Evolutionary conservation across 495 filamentous ascomycete genomes (phyloP).

Genomic region (Hypoxylon lenormandii): DNA sequence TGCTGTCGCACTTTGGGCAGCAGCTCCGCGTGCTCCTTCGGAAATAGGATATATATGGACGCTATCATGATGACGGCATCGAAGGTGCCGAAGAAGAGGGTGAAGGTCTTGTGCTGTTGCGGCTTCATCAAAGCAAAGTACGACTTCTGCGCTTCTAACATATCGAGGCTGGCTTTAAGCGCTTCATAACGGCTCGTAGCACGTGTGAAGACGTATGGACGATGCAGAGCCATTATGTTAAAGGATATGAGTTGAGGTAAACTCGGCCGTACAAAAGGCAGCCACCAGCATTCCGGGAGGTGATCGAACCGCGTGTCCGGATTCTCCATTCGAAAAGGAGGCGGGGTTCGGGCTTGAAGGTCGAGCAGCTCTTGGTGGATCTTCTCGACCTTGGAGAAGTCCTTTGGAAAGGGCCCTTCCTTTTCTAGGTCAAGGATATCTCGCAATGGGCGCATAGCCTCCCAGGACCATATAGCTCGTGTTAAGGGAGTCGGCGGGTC

Average conservation of each 20-base stretch:
- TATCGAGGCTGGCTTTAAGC: conserved; percentile 65
- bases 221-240: conserved; percentile 70
- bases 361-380: conserved; percentile 65
- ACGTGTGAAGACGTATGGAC: conserved; percentile 72
- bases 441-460: conserved; percentile 50
- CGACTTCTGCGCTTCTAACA: conserved; percentile 66
- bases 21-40: conserved; percentile 59
- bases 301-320: conserved; percentile 68
- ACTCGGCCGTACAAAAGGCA: conserved; percentile 60
- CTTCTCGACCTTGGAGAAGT: conserved; percentile 65
- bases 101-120: conserved; percentile 67
- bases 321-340: conserved; percentile 64
- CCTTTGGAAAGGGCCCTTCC: conserved; percentile 64
- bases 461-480: conserved; percentile 53
- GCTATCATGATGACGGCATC: conserved; percentile 72
- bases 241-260: conserved; percentile 63
- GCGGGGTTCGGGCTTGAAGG: conserved; percentile 61
- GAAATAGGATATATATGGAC: conserved; percentile 68
- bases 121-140: conserved; percentile 63
- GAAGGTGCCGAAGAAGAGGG: conserved; percentile 69
- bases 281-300: conserved; percentile 64
- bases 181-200: conserved; percentile 63
- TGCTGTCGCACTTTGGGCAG: conserved; percentile 61
- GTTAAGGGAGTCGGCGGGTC: conserved; percentile 61
- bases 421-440: conserved; percentile 62